Base-by-base conservation (phyloP, 306 rosid genomes). In the Cajanus cajan region DNA sequence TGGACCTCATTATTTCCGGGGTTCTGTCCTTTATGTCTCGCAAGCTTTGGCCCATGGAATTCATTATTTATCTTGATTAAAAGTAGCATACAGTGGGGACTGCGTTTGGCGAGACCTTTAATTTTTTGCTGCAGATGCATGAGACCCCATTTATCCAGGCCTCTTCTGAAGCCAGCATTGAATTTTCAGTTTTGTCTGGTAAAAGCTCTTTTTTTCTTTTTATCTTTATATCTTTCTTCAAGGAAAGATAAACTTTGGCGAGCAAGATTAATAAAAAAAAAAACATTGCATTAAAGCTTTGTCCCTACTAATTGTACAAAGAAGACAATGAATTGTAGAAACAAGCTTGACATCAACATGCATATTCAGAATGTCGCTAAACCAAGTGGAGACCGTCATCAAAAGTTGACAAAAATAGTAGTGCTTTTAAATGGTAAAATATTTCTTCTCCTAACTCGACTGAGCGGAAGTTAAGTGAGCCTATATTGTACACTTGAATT, bases 11-110 rank as follows among this genome's bases (percentile, higher is more conserved):
- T 59, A 14, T 73, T 79, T 74, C 11, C 76, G 37, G 57, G 54
- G 73, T 72, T 72, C 44, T 51, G 84, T 83, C 78, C 87, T 68
- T 83, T 47, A 19, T 83, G 86, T 78, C 80, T 73, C 11, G 0
- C 16, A 48, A 66, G 22, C 50, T 24, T 43, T 73, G 86, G 86
- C 74, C 86, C 83, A 73, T 66, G 16, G 13, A 36, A 47, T 83
- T 45, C 59, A 59, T 78, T 34, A 73, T 74, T 73, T 67, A 59
- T 78, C 70, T 67, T 14, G 62, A 43, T 40, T 73, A 48, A 58
- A 83, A 43, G 80, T 67, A 37, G 81, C 36, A n/a, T 66, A 63
- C 9, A 67, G 68, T 73, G 50, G 77, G 80, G 81, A 48, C 78
- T 59, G 12, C 67, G 80, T 45, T 65, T 58, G 68, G 80, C 41